Evolutionary conservation across 202 grass and related monocot genomes (phyloP), one percentile per base, ranked within the genome.

Genomic region (Panicum virgatum): DNA sequence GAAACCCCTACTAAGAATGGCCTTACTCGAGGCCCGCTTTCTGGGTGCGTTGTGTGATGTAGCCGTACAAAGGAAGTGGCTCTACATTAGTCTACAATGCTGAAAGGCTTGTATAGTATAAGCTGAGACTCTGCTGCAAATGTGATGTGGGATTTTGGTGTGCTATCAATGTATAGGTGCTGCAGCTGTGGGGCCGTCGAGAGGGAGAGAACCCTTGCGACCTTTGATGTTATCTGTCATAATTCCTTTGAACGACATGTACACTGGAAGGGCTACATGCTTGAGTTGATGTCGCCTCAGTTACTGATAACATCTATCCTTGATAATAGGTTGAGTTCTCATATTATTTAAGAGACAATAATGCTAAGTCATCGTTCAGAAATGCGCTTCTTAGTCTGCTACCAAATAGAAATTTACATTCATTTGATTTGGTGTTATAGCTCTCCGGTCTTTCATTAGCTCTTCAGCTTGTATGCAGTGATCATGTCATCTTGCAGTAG

Each of bases 181-280:
- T 50, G 74, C 43, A 83, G 46, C 14, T 91, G 65, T 70, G 81
- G 61, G 5, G 81, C 80, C 77, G 65, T 73, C 5, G 62, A 73
- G 73, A 82, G 7, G 57, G 90, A 94, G 84, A 91, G 82, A 77
- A 97, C 92, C 2, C 83, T 97, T 60, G 92, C 90, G 10, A 19
- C 22, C 3, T 37, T 36, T 54, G 46, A 54, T 7, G 3, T 46
- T 62, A 50, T 78, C 27, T 51, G 22, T 54, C n/a, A 67, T 30
- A 40, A 68, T 68, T 36, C 8, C 15, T 3, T 27, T 39, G 5
- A 15, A 20, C 16, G 43, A 42, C 11, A 0, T 5, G 48, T 54
- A 57, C 40, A 80, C 23, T 50, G 9, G 67, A 47, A 70, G 5
- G 22, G 27, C 8, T 32, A 66, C 5, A 12, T 12, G 63, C 36